Evolutionary conservation across 352 stramenopile species (phyloP), one percentile per base, ranked within the genome.

Genomic region (Phytophthora cactorum): DNA sequence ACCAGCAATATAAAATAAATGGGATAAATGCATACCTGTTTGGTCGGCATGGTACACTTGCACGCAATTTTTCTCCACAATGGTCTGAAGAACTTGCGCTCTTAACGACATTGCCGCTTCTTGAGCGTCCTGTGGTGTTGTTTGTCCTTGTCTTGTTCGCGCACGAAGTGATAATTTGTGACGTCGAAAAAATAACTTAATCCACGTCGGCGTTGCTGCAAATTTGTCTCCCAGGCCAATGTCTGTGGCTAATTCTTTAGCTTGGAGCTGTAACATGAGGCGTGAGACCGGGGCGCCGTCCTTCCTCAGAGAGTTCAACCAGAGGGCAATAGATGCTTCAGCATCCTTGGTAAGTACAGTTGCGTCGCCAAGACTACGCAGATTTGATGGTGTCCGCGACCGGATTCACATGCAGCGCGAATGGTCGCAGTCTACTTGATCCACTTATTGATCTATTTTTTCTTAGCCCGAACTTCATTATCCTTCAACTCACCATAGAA

Each of bases 111-210:
- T 29, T 5, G 53, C 39, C 1, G 38, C 38, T 0, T 5, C 38
- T 31, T 43, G 7, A 4, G 38, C 52, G 25, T 51, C 38, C 6
- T 39, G 4, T 1, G 38, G 52, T 8, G 38, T 59, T 10, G 52
- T 59, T 59, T 59, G 52, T 27, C 22, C 14, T 15, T 41, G 36
- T 41, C 36, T 11, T 15, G 36, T 41, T 3, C 36, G 36, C 10
- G 36, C 36, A 41, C 52, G 52, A 4, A 59, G 52, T 3, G 38
- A 59, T 27, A 59, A n/a, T 4, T 12, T 31, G 4, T 44, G 41
- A 11, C 41, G 41, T 9, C 41, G 41, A 4, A 47, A 9, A 27
- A 47, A 47, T 15, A 47, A 15, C 15, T 47, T 25, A 5, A 47
- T 47, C 41, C 41, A 47, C 5, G 41, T 27, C 2, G 41, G 15